Conservation (phyloP, 108 stramenopile genomes). For the Schizochytrium sp. region DNA sequence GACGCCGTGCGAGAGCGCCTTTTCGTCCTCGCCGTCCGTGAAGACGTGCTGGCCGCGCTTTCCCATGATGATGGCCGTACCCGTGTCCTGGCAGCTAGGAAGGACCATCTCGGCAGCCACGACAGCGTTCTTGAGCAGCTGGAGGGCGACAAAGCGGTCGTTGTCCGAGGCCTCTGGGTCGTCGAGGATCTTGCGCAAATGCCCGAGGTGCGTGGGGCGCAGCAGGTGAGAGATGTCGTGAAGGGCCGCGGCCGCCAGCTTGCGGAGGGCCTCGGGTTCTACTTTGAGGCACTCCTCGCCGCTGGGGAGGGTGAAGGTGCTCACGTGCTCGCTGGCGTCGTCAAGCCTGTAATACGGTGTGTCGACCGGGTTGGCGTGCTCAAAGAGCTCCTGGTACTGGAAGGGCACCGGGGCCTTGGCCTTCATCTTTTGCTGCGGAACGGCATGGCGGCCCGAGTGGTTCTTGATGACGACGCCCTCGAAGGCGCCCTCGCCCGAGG, state of each 20-base stretch:
- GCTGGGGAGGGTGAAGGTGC: conserved; percentile 22
- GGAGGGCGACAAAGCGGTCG: conserved; percentile 87
- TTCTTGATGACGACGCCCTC: background rate
- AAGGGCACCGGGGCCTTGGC: conserved; percentile 19
- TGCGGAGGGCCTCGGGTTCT: conserved; percentile 33
- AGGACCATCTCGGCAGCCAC: conserved; percentile 76
- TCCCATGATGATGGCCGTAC: conserved; percentile 84
- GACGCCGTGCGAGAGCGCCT: conserved; percentile 68
- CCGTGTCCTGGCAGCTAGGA: conserved; percentile 92
- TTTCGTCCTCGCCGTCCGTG: conserved; percentile 90
- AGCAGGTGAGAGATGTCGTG: conserved; percentile 83
- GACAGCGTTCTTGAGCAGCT: conserved; percentile 87
- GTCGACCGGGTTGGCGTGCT: conserved; percentile 12
- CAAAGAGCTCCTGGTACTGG: conserved; percentile 35
- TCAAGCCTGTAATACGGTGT: conserved; percentile 43
- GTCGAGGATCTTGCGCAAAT: conserved; percentile 80
- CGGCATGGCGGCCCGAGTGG: background rate
- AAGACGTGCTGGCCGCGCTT: conserved; percentile 80
- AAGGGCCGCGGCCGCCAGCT: conserved; percentile 40
- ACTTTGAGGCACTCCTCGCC: conserved; percentile 40
- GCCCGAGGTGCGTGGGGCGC: conserved; percentile 74
- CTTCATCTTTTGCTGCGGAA: background rate
- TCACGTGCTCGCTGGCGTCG: conserved; percentile 31
- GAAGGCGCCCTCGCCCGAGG: background rate
- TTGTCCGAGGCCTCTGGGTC: conserved; percentile 87